Base-by-base conservation (phyloP, 345 rosid species). In the Eucalyptus marginata region DNA sequence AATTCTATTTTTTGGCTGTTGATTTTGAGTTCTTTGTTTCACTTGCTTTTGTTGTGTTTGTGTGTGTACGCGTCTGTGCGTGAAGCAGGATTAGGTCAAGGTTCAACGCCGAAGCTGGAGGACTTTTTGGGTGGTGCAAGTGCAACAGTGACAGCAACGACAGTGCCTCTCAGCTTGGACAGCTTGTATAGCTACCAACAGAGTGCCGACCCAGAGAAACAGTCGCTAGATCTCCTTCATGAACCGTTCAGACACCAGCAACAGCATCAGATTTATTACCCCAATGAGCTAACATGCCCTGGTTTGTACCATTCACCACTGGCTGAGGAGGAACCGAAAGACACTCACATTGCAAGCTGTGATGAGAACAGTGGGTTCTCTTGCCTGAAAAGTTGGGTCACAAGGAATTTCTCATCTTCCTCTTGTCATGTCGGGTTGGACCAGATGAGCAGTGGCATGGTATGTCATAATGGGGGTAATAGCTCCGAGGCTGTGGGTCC, bases 41-140 rank as follows among this genome's bases (percentile, higher is more conserved):
- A 47, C 52, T n/a, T 40, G 83, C 43, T 44, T 56, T 33, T 27
- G 64, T 44, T 47, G 52, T 50, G 40, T 40, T 49, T 20, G 31
- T 40, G n/a, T 58, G 47, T 27, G 50, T 62, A 49, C 22, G 20
- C 79, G 47, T 15, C 43, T 88, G 40, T 56, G 15, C 81, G 58
- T 62, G 20, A 62, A 83, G 44, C 79, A 96, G 97, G 91, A 15
- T 90, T 95, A 85, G 94, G 93, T 87, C 49, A 92, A 4, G 89
- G 90, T 85, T 90, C 96, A 24, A 92, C 98, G 25, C 98, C 97
- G 8, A 94, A 96, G 86, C 95, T 96, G 7, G 98, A 95, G 89
- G 97, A 96, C 90, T 96, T 96, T 89, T 92, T 96, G 6, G 96
- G 98, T 47, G 94, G 96, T 89, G 94, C 90, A 90, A 86, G 86